Base-by-base conservation (phyloP, 139 green algal genomes). In the Gonium pectorale region DNA sequence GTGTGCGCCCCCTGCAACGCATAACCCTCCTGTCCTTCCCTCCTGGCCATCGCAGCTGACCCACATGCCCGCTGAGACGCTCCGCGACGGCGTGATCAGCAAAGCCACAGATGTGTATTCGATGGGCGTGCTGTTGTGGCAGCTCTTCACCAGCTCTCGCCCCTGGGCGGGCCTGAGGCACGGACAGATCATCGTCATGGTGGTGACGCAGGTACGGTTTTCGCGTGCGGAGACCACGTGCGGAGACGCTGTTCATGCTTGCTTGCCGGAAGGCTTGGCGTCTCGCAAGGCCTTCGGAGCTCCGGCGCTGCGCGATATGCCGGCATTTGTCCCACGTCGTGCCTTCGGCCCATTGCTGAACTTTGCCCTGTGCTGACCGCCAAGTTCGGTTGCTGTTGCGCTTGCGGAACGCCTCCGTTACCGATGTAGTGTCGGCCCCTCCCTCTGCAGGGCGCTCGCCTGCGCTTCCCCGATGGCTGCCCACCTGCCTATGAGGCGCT, bases 101-200 rank as follows among this genome's bases (percentile, higher is more conserved):
- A 78, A 81, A 41, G 80, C 71, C 15, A 70, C 43, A 5, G 86
- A 91, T 77, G 83, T 87, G 24, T 91, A 86, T 66, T 72, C 71
- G 0, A 75, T 91, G 43, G 89, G 89, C 40, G 89, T 92, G 44
- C 74, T 92, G 68, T 68, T 92, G 68, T 92, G 86, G 86, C 79
- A 91, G 75, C 86, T 90, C 27, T 90, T 85, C 80, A 90, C 86
- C 2, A 72, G 80, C 52, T 75, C 46, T 4, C 71, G 86, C 11
- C 83, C 89, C 11, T 92, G 86, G 86, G 80, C 86, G 15, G 87
- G 87, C 11, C 67, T 91, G 21, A 63, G 52, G 3, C 86, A 90
- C 56, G 73, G 83, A 51, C 83, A 88, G 51, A 88, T 88, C 54
- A 84, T 88, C 64, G 44, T 80, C 3, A 79, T 84, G 49, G 83